Evolutionary conservation across 768 basidiomycete species (phyloP).

Genomic region (Boletus eberwhitei): DNA sequence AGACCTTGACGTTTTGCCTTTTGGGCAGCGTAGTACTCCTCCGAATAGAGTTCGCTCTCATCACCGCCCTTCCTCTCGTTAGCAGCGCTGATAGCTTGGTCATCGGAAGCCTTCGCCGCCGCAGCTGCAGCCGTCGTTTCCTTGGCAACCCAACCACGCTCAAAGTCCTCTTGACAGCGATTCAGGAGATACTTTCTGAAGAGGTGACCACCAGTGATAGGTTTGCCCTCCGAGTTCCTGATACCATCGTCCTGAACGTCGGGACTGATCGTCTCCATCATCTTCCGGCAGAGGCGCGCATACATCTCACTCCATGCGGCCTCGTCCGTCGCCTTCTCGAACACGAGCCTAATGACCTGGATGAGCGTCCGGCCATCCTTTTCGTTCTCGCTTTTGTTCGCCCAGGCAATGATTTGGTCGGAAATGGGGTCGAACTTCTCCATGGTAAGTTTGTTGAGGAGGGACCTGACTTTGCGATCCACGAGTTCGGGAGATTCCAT

Average conservation of each 20-base stretch:
- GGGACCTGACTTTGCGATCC: conserved; percentile 86
- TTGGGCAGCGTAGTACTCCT: conserved; percentile 94
- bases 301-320: conserved; percentile 98
- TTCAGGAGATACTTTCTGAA: conserved; percentile 98
- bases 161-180: conserved; percentile 97
- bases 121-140: conserved; percentile 86
- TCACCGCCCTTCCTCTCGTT: conserved; percentile 55
- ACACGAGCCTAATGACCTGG: conserved; percentile 93
- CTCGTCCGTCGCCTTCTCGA: conserved; percentile 97
- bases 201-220: conserved; percentile 88
- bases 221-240: conserved; percentile 75
- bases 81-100: conserved; percentile 71
- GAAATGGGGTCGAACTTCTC: conserved; percentile 96
- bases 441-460: conserved; percentile 96
- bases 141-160: conserved; percentile 90
- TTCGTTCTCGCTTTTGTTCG: conserved; percentile 90
- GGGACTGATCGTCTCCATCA: conserved; percentile 90
- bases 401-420: conserved; percentile 92
- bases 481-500: conserved; percentile 79
- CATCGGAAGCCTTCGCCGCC: conserved; percentile 78
- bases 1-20: conserved; percentile 97
- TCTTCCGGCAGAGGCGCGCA: conserved; percentile 88
- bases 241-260: conserved; percentile 89
- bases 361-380: conserved; percentile 92
- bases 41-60: conserved; percentile 78